phyloP scores from a whole-genome alignment of 805 yeast species.

The Teunomyces tritomae region DNA sequence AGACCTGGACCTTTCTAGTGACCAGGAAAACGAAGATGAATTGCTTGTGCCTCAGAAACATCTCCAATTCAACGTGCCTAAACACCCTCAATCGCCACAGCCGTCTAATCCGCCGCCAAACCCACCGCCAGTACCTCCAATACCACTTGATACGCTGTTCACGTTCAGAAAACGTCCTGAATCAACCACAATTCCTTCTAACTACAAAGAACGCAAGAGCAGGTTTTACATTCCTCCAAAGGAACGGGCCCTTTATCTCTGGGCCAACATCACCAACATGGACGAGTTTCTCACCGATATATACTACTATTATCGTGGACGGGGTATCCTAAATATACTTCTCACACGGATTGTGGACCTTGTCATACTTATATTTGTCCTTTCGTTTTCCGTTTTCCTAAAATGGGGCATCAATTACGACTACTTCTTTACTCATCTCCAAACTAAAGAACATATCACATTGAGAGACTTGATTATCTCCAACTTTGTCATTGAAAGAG shows the following conservation, averaged over 20 bases:
- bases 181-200: not conserved
- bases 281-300: constrained; percentile 83
- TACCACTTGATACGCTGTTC: constrained; percentile 10
- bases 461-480: constrained; percentile 33
- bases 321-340: constrained; percentile 79
- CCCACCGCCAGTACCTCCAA: constrained; percentile 6
- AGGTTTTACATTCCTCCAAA: constrained; percentile 36
- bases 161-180: constrained; percentile 4
- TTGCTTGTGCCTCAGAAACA: constrained; percentile 6
- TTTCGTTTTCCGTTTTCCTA: constrained; percentile 74
- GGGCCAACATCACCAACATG: constrained; percentile 94
- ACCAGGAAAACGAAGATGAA: not conserved
- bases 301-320: constrained; percentile 79
- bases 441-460: constrained; percentile 24
- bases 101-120: constrained; percentile 10
- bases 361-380: constrained; percentile 73
- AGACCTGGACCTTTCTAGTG: constrained; percentile 1
- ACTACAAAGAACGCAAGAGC: constrained; percentile 4
- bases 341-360: constrained; percentile 65
- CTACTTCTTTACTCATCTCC: constrained; percentile 23
- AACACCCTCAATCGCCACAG: constrained; percentile 10
- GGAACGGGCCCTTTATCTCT: constrained; percentile 86
- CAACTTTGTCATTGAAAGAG: constrained; percentile 44
- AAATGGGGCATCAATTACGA: constrained; percentile 75
- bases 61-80: constrained; percentile 12